These are phyloP conservation scores for Rubus idaeus DNA, from an alignment of 306 rosid genomes.

Conservation along the genomic window DNA sequence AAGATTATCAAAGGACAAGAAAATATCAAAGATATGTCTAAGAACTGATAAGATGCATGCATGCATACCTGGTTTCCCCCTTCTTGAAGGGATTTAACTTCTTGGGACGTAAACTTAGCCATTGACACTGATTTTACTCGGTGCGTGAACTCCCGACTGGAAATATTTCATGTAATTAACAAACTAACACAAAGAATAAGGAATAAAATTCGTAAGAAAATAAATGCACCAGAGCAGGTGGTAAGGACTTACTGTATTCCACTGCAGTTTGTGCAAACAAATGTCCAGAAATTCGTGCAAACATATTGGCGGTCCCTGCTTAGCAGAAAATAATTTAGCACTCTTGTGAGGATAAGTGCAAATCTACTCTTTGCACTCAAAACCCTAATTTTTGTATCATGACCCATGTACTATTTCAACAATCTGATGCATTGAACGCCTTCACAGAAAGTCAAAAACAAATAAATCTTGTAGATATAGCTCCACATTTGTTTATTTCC, in stretches of 20 bases:
- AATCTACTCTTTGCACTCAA: neutral
- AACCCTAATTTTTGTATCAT: neutral
- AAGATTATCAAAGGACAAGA: slow-evolving; percentile 20
- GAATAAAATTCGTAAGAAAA: slow-evolving; percentile 6
- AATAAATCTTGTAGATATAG: neutral
- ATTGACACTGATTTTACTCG: slow-evolving; percentile 91
- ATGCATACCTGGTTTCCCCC: slow-evolving; percentile 88
- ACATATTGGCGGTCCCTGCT: slow-evolving; percentile 99
- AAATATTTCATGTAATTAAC: slow-evolving; percentile 31
- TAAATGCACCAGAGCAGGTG: slow-evolving; percentile 10
- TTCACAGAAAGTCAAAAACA: neutral
- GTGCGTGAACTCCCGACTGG: slow-evolving; percentile 95
- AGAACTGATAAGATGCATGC: slow-evolving; percentile 18
- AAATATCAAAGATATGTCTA: slow-evolving; percentile 9
- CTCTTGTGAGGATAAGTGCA: neutral
- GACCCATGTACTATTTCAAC: neutral
- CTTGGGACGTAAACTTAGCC: slow-evolving; percentile 96
- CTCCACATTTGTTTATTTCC: neutral
- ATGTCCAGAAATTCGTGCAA: slow-evolving; percentile 96
- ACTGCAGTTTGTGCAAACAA: slow-evolving; percentile 92
- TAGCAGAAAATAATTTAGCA: slow-evolving; percentile 26
- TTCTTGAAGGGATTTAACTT: slow-evolving; percentile 89
- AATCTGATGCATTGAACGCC: slow-evolving; percentile 4
- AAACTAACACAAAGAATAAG: neutral
- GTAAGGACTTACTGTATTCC: slow-evolving; percentile 91